phyloP scores from a whole-genome alignment of 2,329 filamentous ascomycete genomes.

The Alternaria panax region DNA sequence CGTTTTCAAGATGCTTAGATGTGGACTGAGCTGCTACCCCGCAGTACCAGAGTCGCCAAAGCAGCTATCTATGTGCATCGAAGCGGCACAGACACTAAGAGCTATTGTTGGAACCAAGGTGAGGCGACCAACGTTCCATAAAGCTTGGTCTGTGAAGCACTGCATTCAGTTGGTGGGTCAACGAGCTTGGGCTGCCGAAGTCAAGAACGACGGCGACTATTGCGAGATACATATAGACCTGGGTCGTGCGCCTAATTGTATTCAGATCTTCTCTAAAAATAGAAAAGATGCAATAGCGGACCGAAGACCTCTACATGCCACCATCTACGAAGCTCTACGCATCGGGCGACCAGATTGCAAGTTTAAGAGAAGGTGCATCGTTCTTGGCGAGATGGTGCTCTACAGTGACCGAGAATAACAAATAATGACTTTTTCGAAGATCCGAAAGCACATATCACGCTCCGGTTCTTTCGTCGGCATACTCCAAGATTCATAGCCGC shows the following conservation, averaged over 20 bases:
- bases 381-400: slow-evolving; percentile 84
- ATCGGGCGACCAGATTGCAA: slow-evolving; percentile 66
- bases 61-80: slow-evolving; percentile 42
- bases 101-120: slow-evolving; percentile 56
- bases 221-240: slow-evolving; percentile 84
- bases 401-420: slow-evolving; percentile 71
- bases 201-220: slow-evolving; percentile 89
- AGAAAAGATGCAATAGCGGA: slow-evolving; percentile 87
- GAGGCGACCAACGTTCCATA: slow-evolving; percentile 54
- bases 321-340: slow-evolving; percentile 69
- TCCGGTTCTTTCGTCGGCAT: slow-evolving; percentile 75
- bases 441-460: slow-evolving; percentile 79
- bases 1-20: slow-evolving; percentile 64
- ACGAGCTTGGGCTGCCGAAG: slow-evolving; percentile 74
- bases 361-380: slow-evolving; percentile 72
- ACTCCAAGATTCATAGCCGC: slow-evolving; percentile 69
- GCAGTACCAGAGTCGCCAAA: slow-evolving; percentile 45
- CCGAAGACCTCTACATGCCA: slow-evolving; percentile 66
- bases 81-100: slow-evolving; percentile 50
- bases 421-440: slow-evolving; percentile 80
- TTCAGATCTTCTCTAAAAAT: slow-evolving; percentile 91
- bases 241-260: slow-evolving; percentile 59
- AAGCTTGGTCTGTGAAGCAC: slow-evolving; percentile 69
- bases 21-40: slow-evolving; percentile 50
- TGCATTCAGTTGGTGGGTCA: slow-evolving; percentile 70